These are phyloP conservation scores for Echeveria elegans DNA, from an alignment of 164 flowering plant species.

Conservation along the genomic window DNA sequence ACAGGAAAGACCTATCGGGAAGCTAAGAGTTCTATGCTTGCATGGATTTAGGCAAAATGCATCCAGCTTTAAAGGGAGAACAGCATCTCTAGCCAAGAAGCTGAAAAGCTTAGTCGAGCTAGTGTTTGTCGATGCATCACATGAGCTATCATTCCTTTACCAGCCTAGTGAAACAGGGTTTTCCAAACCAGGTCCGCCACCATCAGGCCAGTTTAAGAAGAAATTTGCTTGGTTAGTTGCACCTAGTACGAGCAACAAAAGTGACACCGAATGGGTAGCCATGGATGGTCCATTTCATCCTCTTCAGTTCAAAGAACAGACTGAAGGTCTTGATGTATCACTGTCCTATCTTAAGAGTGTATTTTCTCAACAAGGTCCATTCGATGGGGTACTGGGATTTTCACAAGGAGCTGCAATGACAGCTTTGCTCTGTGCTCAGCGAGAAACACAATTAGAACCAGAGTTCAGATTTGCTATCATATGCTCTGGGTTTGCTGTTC, in stretches of 20 bases:
- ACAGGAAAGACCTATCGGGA: constrained; percentile 33
- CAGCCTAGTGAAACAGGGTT: constrained; percentile 23
- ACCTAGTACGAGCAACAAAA: constrained; percentile 21
- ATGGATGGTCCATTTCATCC: constrained; percentile 66
- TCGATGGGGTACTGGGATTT: constrained; percentile 92
- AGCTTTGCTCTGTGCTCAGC: constrained; percentile 41
- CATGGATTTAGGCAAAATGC: constrained; percentile 98
- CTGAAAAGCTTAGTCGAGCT: constrained; percentile 69
- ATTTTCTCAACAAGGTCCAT: constrained; percentile 54
- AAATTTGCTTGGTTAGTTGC: constrained; percentile 79
- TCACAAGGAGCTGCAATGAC: constrained; percentile 98
- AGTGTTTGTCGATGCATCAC: constrained; percentile 76
- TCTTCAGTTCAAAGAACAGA: constrained; percentile 72
- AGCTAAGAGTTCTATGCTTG: constrained; percentile 77
- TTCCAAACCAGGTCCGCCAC: constrained; percentile 27
- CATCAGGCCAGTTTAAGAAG: constrained; percentile 45
- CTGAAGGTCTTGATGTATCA: constrained; percentile 57
- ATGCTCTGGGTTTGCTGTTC: constrained; percentile 75
- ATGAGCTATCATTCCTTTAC: constrained; percentile 73
- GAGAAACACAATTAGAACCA: constrained; percentile 22
- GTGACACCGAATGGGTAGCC: constrained; percentile 36
- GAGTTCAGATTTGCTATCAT: constrained; percentile 62
- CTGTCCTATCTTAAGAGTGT: constrained; percentile 39
- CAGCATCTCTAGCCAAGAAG: constrained; percentile 82
- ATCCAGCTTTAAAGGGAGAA: constrained; percentile 86